Conservation (phyloP, 2,329 filamentous ascomycete species). For the Clonostachys chloroleuca region DNA sequence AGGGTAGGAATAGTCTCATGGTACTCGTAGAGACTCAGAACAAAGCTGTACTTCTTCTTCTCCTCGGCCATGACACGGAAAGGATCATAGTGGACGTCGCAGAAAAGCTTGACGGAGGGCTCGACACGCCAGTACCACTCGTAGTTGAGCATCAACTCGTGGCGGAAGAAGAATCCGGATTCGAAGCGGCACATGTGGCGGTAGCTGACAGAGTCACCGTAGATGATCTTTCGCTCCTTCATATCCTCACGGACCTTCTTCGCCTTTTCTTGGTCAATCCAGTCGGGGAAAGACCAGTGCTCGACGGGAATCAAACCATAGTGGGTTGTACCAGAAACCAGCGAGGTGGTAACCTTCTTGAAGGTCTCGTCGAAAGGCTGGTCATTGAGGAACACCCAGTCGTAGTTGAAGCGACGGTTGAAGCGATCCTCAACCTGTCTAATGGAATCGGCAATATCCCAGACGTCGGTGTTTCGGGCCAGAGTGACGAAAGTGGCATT, state of each 20-base stretch:
- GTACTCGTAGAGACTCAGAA: slow-evolving; percentile 94
- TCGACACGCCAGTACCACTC: slow-evolving; percentile 99
- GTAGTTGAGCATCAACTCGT: slow-evolving; percentile 89
- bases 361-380: slow-evolving; percentile 89
- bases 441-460: slow-evolving; percentile 96
- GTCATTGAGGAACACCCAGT: slow-evolving; percentile 99
- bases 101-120: slow-evolving; percentile 93
- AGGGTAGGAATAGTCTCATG: slow-evolving; percentile 92
- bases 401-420: slow-evolving; percentile 94
- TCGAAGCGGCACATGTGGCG: slow-evolving; percentile 99
- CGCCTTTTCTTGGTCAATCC: slow-evolving; percentile 94
- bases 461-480: slow-evolving; percentile 87
- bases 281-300: slow-evolving; percentile 96
- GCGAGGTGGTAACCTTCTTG: slow-evolving; percentile 82
- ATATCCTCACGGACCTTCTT: slow-evolving; percentile 90
- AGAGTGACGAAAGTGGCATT: slow-evolving; percentile 98
- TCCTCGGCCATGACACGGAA: slow-evolving; percentile 96
- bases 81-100: slow-evolving; percentile 91
- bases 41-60: slow-evolving; percentile 98
- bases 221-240: slow-evolving; percentile 92
- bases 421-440: slow-evolving; percentile 97
- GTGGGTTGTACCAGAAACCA: slow-evolving; percentile 89
- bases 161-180: slow-evolving; percentile 98
- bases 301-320: slow-evolving; percentile 87
- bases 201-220: slow-evolving; percentile 95